A percentile compares a stretch with the other conserved stretches of the same genome.
Conservation (phyloP, 2,329 filamentous ascomycete genomes). For the Achaetomium macrosporum region DNA sequence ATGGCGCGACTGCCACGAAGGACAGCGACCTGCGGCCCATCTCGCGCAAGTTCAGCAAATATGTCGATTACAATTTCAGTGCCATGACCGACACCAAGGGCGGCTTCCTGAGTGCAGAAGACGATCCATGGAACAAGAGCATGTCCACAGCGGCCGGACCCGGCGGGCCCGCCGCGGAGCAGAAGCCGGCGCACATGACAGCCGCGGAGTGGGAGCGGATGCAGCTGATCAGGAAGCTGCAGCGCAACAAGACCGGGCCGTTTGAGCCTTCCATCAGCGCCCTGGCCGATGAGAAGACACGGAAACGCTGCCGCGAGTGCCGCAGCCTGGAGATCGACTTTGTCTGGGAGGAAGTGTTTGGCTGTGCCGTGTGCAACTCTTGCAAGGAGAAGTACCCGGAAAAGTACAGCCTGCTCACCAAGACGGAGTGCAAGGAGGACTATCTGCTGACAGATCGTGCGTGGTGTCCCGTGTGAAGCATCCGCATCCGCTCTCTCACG, state of each 20-base stretch:
- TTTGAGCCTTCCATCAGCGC: constrained; percentile 87
- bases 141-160: constrained; percentile 43
- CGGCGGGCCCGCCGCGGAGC: constrained; percentile 39
- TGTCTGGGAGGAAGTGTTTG: constrained; percentile 85
- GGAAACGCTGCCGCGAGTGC: constrained; percentile 80
- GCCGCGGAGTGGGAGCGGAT: constrained; percentile 85
- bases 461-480: constrained; percentile 30
- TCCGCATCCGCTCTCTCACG: background rate
- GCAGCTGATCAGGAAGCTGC: constrained; percentile 66
- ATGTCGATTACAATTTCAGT: constrained; percentile 95
- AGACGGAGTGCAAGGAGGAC: constrained; percentile 93
- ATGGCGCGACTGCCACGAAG: constrained; percentile 20
- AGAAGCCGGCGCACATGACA: constrained; percentile 83
- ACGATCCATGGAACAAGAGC: constrained; percentile 84
- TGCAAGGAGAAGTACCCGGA: constrained; percentile 91
- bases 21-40: constrained; percentile 60
- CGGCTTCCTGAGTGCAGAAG: constrained; percentile 83
- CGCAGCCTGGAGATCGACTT: constrained; percentile 82
- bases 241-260: constrained; percentile 68
- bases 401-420: constrained; percentile 91
- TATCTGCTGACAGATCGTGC: constrained; percentile 88
- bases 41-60: constrained; percentile 77
- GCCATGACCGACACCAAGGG: constrained; percentile 98
- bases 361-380: constrained; percentile 64
- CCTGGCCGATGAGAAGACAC: constrained; percentile 54